Base-by-base conservation (phyloP, 2,329 filamentous ascomycete species). In the Microdochium nivale region DNA sequence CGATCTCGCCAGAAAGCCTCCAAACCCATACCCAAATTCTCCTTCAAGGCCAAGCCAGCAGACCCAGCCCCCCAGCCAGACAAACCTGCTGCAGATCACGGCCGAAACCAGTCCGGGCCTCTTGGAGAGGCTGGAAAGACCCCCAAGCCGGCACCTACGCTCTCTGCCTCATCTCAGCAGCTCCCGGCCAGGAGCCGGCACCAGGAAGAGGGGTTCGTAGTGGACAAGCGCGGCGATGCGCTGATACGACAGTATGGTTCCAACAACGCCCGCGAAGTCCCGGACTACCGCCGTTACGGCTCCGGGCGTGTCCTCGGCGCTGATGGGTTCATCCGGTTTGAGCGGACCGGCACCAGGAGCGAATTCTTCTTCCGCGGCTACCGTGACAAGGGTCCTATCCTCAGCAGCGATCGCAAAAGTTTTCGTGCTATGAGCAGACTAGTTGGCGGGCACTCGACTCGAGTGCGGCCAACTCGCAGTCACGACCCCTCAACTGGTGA, bases 211-310 rank as follows among this genome's bases (percentile, higher is more conserved):
- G 62, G 77, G 3, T 91, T 81, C 64, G 60, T 81, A 46, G 61
- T 88, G 49, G 92, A 97, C 67, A 81, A 74, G 43, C 83, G 82
- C 61, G 91, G 92, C 0, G 92, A 97, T 60, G 72, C 77, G 3
- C 77, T 90, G 48, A 90, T 94, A 57, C 67, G 86, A 46, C 78
- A 78, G 25, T 96, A 91, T 64, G 88, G 88, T 2, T 78, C 80
- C 25, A 76, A 87, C 37, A 83, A 96, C 63, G 81, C 80, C 33
- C 87, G 87, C 56, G 79, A 78, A 51, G 70, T 95, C 11, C 90
- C 90, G 0, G 60, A 69, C 2, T 96, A 95, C 63, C 77, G 77
- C 54, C 83, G 89, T 5, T 71, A 72, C 54, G 88, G 90, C 14
- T 72, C 74, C 51, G 90, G 90, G 2, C 77, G 75, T 52, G 72